These are phyloP conservation scores for Mycena pura DNA, from an alignment of 768 basidiomycete genomes.

Conservation along the genomic window DNA sequence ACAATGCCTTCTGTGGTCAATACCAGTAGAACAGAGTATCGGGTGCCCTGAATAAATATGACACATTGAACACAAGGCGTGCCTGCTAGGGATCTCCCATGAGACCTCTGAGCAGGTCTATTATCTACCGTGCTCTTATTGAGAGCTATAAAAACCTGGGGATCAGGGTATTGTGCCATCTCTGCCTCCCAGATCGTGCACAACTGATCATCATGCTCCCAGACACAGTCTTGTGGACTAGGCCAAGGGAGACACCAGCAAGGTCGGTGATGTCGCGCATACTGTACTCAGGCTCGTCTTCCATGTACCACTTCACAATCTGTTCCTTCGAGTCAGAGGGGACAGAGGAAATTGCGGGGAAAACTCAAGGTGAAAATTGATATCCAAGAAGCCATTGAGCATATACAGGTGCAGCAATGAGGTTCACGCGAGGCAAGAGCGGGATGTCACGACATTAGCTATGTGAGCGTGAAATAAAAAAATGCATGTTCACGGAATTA, in stretches of 20 bases:
- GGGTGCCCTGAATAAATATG: slow-evolving; percentile 33
- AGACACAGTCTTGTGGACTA: slow-evolving; percentile 21
- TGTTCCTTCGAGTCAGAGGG: not conserved
- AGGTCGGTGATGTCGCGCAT: not conserved
- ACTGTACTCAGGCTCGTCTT: not conserved
- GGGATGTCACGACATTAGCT: too few relatives aligned
- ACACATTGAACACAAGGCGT: slow-evolving; percentile 29
- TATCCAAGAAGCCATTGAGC: not conserved
- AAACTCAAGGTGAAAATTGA: not conserved
- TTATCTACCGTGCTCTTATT: slow-evolving; percentile 38
- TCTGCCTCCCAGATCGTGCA: slow-evolving; percentile 28
- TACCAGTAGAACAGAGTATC: slow-evolving; percentile 38
- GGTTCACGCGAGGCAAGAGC: not conserved
- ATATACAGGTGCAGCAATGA: not conserved
- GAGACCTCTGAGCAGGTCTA: slow-evolving; percentile 23
- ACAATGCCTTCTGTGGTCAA: slow-evolving; percentile 37
- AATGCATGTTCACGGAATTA: too few relatives aligned
- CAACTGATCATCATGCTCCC: slow-evolving; percentile 25
- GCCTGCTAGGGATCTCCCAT: slow-evolving; percentile 28
- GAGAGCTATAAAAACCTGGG: slow-evolving; percentile 29
- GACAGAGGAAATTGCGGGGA: not conserved
- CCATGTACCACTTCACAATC: slow-evolving; percentile 10
- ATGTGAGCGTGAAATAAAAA: too few relatives aligned
- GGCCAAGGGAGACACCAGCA: slow-evolving; percentile 8
- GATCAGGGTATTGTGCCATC: slow-evolving; percentile 13